These are phyloP conservation scores for Paraurostyla sp. DNA, from an alignment of 73 alveolate species.

Conservation along the genomic window DNA sequence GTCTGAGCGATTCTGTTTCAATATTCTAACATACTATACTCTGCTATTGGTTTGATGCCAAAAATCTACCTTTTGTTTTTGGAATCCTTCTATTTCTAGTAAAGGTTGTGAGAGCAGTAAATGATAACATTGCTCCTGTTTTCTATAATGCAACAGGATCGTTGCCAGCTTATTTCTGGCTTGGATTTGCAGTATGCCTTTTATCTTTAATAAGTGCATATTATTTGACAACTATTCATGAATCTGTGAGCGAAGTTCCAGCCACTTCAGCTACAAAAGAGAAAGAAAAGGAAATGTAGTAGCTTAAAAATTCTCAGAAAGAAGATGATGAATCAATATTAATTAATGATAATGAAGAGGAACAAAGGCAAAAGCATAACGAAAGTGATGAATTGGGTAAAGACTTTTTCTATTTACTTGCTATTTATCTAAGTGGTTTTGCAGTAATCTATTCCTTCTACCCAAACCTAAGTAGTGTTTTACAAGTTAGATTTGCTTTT, in stretches of 20 bases:
- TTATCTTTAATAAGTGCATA: conserved; percentile 1
- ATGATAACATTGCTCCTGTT: conserved; percentile 51
- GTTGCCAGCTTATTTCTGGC: conserved; percentile 26
- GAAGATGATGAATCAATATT: background rate
- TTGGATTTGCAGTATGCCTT: conserved; percentile 33
- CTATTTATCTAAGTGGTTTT: conserved; percentile 24
- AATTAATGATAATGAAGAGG: background rate
- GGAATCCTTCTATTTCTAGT: conserved; percentile 48
- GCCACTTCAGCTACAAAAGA: background rate
- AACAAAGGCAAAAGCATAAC: background rate
- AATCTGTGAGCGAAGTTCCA: background rate
- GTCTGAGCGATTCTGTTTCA: conserved; percentile 36
- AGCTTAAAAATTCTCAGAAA: background rate
- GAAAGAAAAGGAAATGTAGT: conserved; percentile 27
- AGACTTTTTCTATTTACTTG: background rate
- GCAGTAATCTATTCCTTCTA: conserved; percentile 32
- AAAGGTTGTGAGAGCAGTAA: conserved; percentile 49
- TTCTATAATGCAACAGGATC: conserved; percentile 15
- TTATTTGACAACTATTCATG: conserved; percentile 47
- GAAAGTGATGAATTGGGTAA: background rate
- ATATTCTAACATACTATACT: conserved; percentile 34
- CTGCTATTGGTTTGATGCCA: conserved; percentile 54
- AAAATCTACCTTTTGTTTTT: conserved; percentile 23
- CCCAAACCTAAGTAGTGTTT: conserved; percentile 21
- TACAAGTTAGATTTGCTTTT: conserved; percentile 15